Evolutionary conservation across 1,139 yeast genomes (phyloP), one percentile per base, ranked within the genome.

Genomic region (Schizosaccharomyces versatilis): DNA sequence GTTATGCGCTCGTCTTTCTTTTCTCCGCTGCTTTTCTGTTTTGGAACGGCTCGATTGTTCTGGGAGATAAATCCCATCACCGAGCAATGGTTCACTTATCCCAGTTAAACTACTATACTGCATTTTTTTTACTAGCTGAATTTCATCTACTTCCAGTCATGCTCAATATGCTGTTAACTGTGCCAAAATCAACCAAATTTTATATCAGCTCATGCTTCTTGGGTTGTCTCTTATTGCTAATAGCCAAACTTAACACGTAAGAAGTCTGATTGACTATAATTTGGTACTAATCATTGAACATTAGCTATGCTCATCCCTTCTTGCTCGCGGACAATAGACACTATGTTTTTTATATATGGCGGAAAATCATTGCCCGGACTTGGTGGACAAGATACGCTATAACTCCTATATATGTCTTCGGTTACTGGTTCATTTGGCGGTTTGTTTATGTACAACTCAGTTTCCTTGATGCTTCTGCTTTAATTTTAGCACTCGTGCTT

Each of bases 251-350:
- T 14, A 38, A 38, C n/a, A 49, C 42, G 42, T 49, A 38, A 7
- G 42, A 19, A 24, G 32, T 24, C 32, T 24, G 32, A 5, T 24
- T 24, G 5, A 24, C 5, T 24, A 24, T 24, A 24, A 24, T 5
- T 5, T 24, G 32, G 32, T 24, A 24, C 32, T 24, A 24, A 24
- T 24, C 32, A 5, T 24, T 24, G 32, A 48, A 3, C 2, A 14
- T 17, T 39, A 49, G 52, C 15, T 17, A 19, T 8, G 80, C 80
- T 3, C 98, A 93, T 65, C 96, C 97, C 9, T 93, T 88, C 66
- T 67, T 90, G 47, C 71, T 88, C 53, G 94, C 98, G 0, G 99
- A 93, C 66, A 93, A 93, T 68, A 77, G 98, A 60, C 98, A 90
- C 65, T 85, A 79, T 65, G 80, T 95, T 0, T 90, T 90, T 65